Base-by-base conservation (phyloP, 495 filamentous ascomycete species). In the Daldinia concentrica region DNA sequence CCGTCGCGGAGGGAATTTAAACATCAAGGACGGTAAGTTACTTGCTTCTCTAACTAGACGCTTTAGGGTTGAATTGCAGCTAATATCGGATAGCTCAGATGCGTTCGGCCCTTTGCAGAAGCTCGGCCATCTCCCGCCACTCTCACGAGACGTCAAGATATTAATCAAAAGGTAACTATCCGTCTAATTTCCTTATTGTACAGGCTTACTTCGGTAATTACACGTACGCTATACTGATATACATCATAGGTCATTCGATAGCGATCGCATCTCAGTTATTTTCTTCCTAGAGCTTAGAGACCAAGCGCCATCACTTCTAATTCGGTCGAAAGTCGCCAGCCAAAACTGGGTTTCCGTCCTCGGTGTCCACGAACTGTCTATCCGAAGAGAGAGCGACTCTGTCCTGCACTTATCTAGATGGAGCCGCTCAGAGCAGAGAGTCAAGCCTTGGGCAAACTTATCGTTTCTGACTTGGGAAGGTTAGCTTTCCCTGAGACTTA, bases 391-490 rank as follows among this genome's bases (percentile, higher is more conserved):
- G 48, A 80, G 80, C 19, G 80, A 82, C 19, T 76, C 76, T 1
- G 79, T 81, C 7, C 68, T 88, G 24, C 79, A 84, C 62, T 76
- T 88, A 24, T 82, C 82, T 32, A 78, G 82, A 36, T 86, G 84
- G 84, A 85, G 82, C 64, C 73, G 65, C 0, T 73, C 77, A 1
- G 82, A 80, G 41, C 72, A 79, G 34, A 78, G 80, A 45, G 73
- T 79, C 68, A 85, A 82, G 55, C 76, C 82, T 4, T 88, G 86
- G 86, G 82, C 82, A 6, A 82, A 74, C 1, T 68, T 87, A 15
- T 84, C 82, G 37, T 88, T 87, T 55, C 70, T 84, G 63, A 87
- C 85, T 4, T 88, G 85, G 85, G 86, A 88, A 79, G 84, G 86
- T 85, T 58, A 60, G 79, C 69, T 48, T 15, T 12, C n/a, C 43